Percentiles rank a stretch among this genome's conserved stretches.
phyloP scores from a whole-genome alignment of 768 basidiomycete genomes.

The Tylopilus cervinicoccineus region DNA sequence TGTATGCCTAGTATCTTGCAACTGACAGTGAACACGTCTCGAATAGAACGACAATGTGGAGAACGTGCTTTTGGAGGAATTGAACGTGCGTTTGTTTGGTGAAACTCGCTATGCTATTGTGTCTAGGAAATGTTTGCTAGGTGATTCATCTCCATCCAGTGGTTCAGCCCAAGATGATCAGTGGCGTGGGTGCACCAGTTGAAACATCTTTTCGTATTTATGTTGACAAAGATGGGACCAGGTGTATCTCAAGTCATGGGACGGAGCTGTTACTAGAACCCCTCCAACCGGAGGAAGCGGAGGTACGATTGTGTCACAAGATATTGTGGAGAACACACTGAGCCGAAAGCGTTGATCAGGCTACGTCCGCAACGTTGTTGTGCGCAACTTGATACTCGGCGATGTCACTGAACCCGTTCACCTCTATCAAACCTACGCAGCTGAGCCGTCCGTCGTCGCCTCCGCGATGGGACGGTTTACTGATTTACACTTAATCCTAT shows the following conservation, averaged over 20 bases:
- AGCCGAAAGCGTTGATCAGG: conserved; percentile 28
- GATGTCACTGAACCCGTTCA: conserved; percentile 40
- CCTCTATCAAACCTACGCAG: conserved; percentile 8
- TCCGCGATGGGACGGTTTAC: too few relatives aligned
- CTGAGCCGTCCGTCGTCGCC: background rate
- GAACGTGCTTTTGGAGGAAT: background rate
- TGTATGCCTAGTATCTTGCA: conserved; percentile 11
- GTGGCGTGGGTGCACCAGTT: too few relatives aligned
- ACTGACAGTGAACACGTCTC: background rate
- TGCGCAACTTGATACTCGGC: conserved; percentile 41
- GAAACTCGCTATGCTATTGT: background rate
- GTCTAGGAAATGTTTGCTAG: too few relatives aligned
- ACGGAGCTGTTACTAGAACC: conserved; percentile 44
- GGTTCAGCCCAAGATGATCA: conserved; percentile 25
- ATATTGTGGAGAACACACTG: too few relatives aligned
- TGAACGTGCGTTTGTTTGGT: background rate
- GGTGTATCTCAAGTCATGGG: conserved; percentile 49
- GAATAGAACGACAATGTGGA: background rate
- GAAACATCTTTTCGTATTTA: background rate
- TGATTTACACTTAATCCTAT: conserved; percentile 21
- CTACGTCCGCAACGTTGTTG: too few relatives aligned
- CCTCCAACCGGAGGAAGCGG: too few relatives aligned
- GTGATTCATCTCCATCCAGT: background rate
- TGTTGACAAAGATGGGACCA: background rate
- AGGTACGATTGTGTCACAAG: too few relatives aligned